These are phyloP conservation scores for Saccharomycopsis amapae DNA, from an alignment of 805 yeast genomes.

Conservation along the genomic window DNA sequence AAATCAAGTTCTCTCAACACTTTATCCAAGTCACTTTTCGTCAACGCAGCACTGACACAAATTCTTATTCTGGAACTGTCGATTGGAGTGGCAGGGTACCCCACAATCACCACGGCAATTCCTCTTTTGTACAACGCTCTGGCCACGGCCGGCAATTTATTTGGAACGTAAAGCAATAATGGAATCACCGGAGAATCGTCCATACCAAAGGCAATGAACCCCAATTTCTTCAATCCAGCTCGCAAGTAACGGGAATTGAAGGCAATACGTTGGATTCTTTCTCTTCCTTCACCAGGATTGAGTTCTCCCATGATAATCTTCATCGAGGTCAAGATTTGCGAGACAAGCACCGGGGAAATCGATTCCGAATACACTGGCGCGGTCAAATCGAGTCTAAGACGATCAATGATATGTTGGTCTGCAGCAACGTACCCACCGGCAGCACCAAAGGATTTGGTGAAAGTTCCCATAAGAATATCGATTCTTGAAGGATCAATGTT, in stretches of 20 bases:
- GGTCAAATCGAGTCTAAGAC: conserved; percentile 63
- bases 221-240: conserved; percentile 82
- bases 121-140: conserved; percentile 71
- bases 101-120: conserved; percentile 92
- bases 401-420: conserved; percentile 57
- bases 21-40: conserved; percentile 88
- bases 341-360: conserved; percentile 83
- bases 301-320: conserved; percentile 72
- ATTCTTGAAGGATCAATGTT: conserved; percentile 66
- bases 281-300: conserved; percentile 88
- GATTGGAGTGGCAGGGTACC: conserved; percentile 96
- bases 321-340: conserved; percentile 78
- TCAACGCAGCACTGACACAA: conserved; percentile 86
- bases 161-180: conserved; percentile 76
- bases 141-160: conserved; percentile 90
- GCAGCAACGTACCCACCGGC: conserved; percentile 98
- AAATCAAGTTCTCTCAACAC: conserved; percentile 63
- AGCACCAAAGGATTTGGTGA: conserved; percentile 97
- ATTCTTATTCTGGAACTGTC: conserved; percentile 85
- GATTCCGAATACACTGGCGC: conserved; percentile 77
- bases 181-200: conserved; percentile 98
- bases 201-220: conserved; percentile 89
- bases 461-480: conserved; percentile 94
- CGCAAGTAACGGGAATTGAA: conserved; percentile 92
- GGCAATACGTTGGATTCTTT: conserved; percentile 87